phyloP scores from a whole-genome alignment of 345 rosid species.

The Clausena lansium region DNA sequence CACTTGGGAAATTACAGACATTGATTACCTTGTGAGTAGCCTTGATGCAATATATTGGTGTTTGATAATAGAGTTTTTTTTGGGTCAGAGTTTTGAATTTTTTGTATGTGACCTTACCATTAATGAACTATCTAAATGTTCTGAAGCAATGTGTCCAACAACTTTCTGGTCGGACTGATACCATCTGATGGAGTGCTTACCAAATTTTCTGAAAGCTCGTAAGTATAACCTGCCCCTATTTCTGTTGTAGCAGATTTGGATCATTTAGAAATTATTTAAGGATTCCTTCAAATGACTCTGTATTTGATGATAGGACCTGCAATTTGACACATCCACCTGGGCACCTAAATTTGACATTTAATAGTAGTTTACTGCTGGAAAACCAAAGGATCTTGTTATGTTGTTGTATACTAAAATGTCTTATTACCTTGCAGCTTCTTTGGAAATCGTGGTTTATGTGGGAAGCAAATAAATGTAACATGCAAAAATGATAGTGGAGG shows the following conservation, averaged over 20 bases:
- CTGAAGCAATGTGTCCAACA: slow-evolving; percentile 83
- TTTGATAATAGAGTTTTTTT: neutral
- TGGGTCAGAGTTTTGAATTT: neutral
- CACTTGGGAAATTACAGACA: slow-evolving; percentile 65
- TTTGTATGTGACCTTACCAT: slow-evolving; percentile 12
- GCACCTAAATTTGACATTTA: neutral
- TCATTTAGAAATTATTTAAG: neutral
- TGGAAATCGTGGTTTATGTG: slow-evolving; percentile 83
- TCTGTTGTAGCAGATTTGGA: slow-evolving; percentile 9
- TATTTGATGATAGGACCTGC: neutral
- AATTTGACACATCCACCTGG: neutral
- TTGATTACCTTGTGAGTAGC: slow-evolving; percentile 71
- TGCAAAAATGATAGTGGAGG: slow-evolving; percentile 62
- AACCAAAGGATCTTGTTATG: slow-evolving; percentile 6
- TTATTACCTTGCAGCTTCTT: slow-evolving; percentile 52
- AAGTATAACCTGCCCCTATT: slow-evolving; percentile 36
- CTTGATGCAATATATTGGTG: slow-evolving; percentile 15
- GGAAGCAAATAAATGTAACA: slow-evolving; percentile 61
- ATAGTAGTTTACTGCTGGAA: neutral
- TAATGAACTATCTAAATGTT: slow-evolving; percentile 29
- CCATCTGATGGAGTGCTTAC: slow-evolving; percentile 71
- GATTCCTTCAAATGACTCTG: neutral
- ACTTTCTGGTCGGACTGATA: slow-evolving; percentile 79
- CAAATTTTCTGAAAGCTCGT: slow-evolving; percentile 67
- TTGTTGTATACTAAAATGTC: slow-evolving; percentile 1